Conservation (phyloP, 2,329 filamentous ascomycete species). For the Fusarium acutatum region DNA sequence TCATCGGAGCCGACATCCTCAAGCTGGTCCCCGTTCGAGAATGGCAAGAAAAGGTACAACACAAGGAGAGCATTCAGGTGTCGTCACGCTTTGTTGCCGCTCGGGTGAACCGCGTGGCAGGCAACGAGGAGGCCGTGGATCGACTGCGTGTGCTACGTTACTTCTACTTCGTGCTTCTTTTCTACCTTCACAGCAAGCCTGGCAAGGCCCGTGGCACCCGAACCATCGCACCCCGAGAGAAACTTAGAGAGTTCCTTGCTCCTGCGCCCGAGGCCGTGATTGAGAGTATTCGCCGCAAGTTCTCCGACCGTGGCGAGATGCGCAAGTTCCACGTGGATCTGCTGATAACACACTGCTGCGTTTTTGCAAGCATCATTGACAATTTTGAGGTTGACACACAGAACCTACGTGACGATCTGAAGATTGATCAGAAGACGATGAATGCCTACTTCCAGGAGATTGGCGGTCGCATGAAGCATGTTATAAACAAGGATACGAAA, state of each 20-base stretch:
- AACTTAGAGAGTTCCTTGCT: slow-evolving; percentile 65
- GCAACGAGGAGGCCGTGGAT: slow-evolving; percentile 61
- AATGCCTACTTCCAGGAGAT: slow-evolving; percentile 79
- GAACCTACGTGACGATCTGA: slow-evolving; percentile 75
- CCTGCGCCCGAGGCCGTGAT: slow-evolving; percentile 69
- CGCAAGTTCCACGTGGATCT: slow-evolving; percentile 77
- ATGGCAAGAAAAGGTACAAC: slow-evolving; percentile 75
- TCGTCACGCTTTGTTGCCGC: slow-evolving; percentile 71
- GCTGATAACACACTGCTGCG: slow-evolving; percentile 77
- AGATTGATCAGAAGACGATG: slow-evolving; percentile 75
- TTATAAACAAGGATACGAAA: slow-evolving; percentile 69
- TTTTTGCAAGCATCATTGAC: slow-evolving; percentile 75
- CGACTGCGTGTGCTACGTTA: slow-evolving; percentile 69
- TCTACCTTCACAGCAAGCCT: slow-evolving; percentile 58
- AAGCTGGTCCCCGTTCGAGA: slow-evolving; percentile 74
- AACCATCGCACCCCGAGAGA: slow-evolving; percentile 67
- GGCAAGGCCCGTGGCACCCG: slow-evolving; percentile 58
- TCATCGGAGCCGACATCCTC: slow-evolving; percentile 75
- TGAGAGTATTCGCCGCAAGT: slow-evolving; percentile 73
- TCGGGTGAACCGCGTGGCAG: slow-evolving; percentile 64
- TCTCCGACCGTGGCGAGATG: slow-evolving; percentile 70
- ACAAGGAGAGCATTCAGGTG: slow-evolving; percentile 64
- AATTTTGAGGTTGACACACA: slow-evolving; percentile 77
- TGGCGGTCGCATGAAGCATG: slow-evolving; percentile 71
- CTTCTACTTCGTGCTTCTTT: slow-evolving; percentile 64